These are phyloP conservation scores for Talaromyces wortmannii DNA, from an alignment of 495 filamentous ascomycete species.

Conservation along the genomic window DNA sequence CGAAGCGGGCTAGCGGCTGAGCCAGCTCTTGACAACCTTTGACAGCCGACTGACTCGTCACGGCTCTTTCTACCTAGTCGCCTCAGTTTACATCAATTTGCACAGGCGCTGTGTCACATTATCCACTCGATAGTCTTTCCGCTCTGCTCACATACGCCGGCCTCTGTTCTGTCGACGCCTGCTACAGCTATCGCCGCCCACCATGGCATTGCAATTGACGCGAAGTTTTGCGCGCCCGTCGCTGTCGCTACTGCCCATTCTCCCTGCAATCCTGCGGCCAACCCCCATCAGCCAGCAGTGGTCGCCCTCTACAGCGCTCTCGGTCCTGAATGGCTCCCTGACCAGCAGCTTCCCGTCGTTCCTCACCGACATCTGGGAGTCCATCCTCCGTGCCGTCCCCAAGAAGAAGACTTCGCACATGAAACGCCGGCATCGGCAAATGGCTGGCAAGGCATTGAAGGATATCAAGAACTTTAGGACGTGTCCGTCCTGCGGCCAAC, in stretches of 20 bases:
- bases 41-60: not conserved
- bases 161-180: too few relatives aligned
- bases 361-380: constrained; percentile 80
- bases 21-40: constrained; percentile 1
- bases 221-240: not conserved
- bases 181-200: not conserved
- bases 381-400: constrained; percentile 83
- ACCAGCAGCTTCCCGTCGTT: constrained; percentile 44
- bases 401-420: constrained; percentile 99
- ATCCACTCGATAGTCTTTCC: too few relatives aligned
- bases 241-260: constrained; percentile 19
- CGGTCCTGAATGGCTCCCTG: constrained; percentile 43
- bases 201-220: not conserved
- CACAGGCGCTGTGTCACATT: not conserved
- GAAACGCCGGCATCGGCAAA: constrained; percentile 86
- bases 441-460: constrained; percentile 90
- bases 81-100: not conserved
- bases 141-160: too few relatives aligned
- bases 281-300: constrained; percentile 29
- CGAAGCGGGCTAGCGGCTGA: constrained; percentile 20
- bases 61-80: not conserved
- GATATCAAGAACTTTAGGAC: constrained; percentile 79
- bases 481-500: constrained; percentile 79
- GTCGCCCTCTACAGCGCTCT: constrained; percentile 43
- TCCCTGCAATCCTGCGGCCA: constrained; percentile 25